phyloP scores from a whole-genome alignment of 1,284 basidiomycete genomes.

The Irpex lacteus region DNA sequence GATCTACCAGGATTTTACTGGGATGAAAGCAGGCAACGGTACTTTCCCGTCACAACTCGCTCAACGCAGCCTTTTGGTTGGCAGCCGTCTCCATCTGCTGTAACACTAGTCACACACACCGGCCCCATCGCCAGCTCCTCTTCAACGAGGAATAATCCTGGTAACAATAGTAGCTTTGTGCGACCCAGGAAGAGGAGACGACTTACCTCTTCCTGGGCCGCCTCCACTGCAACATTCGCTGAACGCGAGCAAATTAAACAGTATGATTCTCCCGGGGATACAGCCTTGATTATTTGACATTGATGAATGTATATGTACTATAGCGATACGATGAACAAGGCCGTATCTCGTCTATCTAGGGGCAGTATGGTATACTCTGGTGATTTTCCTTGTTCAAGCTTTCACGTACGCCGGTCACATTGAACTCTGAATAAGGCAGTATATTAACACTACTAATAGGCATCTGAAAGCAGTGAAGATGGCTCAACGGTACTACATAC shows the following conservation, averaged over 20 bases:
- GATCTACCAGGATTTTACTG: slow-evolving; percentile 32
- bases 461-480: not conserved
- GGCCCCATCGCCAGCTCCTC: not conserved
- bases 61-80: slow-evolving; percentile 9
- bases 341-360: slow-evolving; percentile 2
- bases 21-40: slow-evolving; percentile 28
- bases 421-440: not conserved
- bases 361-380: not conserved
- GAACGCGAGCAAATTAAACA: not conserved
- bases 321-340: slow-evolving; percentile 1
- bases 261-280: not conserved
- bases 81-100: not conserved
- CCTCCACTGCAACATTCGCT: not conserved
- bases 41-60: slow-evolving; percentile 27
- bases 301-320: not conserved
- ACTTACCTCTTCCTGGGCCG: not conserved
- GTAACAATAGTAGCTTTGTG: no score
- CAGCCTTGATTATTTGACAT: no score
- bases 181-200: not conserved
- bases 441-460: not conserved
- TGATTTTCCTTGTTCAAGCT: not conserved
- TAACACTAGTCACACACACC: not conserved
- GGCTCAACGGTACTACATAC: slow-evolving; percentile 1
- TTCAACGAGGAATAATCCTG: not conserved
- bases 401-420: not conserved